Evolutionary conservation across 2,329 filamentous ascomycete genomes (phyloP).

Genomic region (Talaromyces funiculosus): DNA sequence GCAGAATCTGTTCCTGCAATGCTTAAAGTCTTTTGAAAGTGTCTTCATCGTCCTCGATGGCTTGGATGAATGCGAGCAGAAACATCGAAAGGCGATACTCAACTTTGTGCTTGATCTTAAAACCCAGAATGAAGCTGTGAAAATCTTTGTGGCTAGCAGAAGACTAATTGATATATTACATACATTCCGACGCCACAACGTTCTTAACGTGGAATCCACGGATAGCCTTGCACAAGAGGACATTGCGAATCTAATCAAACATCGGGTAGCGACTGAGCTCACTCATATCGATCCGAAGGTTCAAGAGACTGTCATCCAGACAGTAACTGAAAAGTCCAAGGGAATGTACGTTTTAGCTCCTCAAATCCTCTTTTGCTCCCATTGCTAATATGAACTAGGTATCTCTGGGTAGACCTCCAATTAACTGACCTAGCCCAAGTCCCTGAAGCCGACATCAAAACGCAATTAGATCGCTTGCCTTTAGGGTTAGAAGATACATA

Average conservation of each 20-base stretch:
- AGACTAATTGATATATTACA: constrained; percentile 3
- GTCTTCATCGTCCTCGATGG: constrained; percentile 12
- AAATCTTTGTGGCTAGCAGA: constrained; percentile 12
- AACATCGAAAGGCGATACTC: constrained; percentile 4
- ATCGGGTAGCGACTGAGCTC: constrained; percentile 10
- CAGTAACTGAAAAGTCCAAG: constrained; percentile 9
- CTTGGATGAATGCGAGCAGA: constrained; percentile 12
- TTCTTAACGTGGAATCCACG: neutral
- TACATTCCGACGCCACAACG: neutral
- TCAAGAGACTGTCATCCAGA: neutral
- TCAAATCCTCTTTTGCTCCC: neutral
- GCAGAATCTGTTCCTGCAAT: constrained; percentile 5
- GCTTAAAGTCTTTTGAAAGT: neutral
- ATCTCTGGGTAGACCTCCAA: constrained; percentile 14
- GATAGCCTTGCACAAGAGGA: neutral
- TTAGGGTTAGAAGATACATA: constrained; percentile 10
- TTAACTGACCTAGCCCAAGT: constrained; percentile 9
- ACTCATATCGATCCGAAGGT: constrained; percentile 3
- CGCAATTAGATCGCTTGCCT: constrained; percentile 9
- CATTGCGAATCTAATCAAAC: constrained; percentile 2
- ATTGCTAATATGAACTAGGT: constrained; percentile 6
- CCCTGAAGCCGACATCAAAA: constrained; percentile 3
- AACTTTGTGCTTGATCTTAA: neutral
- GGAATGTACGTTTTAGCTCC: constrained; percentile 6
- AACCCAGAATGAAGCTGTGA: neutral